Base-by-base conservation (phyloP, 169 alveolate species). In the Cyclospora cayetanensis region DNA sequence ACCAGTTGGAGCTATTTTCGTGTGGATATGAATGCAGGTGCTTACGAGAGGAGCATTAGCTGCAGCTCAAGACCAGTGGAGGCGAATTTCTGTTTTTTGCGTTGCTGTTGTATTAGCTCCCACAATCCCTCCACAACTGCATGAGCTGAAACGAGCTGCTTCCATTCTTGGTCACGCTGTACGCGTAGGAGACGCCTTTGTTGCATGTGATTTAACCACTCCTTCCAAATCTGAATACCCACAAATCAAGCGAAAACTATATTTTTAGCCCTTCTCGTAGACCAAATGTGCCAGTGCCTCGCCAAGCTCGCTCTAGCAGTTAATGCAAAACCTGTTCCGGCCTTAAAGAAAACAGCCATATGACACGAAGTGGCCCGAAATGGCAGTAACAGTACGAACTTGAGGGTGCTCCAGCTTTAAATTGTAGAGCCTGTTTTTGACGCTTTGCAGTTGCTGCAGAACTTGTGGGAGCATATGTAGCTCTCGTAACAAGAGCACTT, bases 81-180 rank as follows among this genome's bases (percentile, higher is more conserved):
- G 63, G 22, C 86, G 41, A 76, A 76, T 27, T 42, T 37, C 86
- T 76, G 86, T 11, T 25, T 20, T 3, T 76, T 65, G 55, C 86
- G 31, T 22, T 76, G 86, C 66, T 34, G 60, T 65, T 41, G 86
- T 65, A 87, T 39, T 46, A 50, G 72, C 79, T 31, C 63, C 92
- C 92, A 87, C 60, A 42, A 65, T n/a, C 41, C 12, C 72, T 87
- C 92, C 11, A 87, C 25, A 9, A 65, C 88, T 4, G 4, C 53
- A 5, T 27, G 86, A 37, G 60, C 80, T 7, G 65, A 43, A 34
- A 46, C 82, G 74, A 87, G 72, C 85, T 46, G 92, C 68, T 68
- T 86, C n/a, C 77, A 60, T 52, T 87, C 53, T 39, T 79, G 87
- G 55, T 87, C 92, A 29, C 92, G 87, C 55, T 72, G 88, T 37